Evolutionary conservation across 2,329 filamentous ascomycete species (phyloP).

Genomic region (Aphanoascus verrucosus): DNA sequence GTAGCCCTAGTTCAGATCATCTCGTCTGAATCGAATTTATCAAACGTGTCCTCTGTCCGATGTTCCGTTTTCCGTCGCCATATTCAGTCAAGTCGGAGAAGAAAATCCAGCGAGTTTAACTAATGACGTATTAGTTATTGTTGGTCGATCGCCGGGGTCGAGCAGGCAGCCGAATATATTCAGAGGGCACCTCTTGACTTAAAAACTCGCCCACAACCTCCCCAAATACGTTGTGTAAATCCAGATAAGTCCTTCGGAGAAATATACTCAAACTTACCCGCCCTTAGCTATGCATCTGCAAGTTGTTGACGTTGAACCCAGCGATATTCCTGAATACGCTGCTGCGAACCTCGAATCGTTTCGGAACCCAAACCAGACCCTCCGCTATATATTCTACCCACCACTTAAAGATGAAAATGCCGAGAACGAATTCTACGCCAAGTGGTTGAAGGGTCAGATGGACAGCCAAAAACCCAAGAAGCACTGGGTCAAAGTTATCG

Average conservation of each 20-base stretch:
- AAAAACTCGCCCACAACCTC: too few species aligned
- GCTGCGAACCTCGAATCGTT: slow-evolving; percentile 8
- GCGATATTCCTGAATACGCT: slow-evolving; percentile 10
- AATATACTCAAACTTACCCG: too few species aligned
- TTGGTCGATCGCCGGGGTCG: too few species aligned
- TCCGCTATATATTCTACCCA: slow-evolving; percentile 22
- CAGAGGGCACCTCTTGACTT: too few species aligned
- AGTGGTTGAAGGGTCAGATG: slow-evolving; percentile 18
- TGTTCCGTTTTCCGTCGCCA: too few species aligned
- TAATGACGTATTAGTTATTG: too few species aligned
- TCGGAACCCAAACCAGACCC: slow-evolving; percentile 20
- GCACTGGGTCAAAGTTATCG: slow-evolving; percentile 25
- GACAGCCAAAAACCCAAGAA: slow-evolving; percentile 19
- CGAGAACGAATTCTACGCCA: slow-evolving; percentile 12
- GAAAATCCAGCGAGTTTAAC: not conserved
- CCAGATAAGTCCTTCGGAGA: too few species aligned
- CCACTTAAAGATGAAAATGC: slow-evolving; percentile 16
- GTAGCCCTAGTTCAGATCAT: too few species aligned
- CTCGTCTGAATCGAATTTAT: too few species aligned
- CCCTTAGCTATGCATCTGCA: slow-evolving; percentile 1
- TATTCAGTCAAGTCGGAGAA: not conserved
- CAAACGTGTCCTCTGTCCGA: too few species aligned
- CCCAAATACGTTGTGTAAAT: too few species aligned
- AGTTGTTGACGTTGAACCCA: not conserved
- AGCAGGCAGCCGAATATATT: too few species aligned